Conservation (phyloP, 2,329 filamentous ascomycete species). For the Nemania serpens region DNA sequence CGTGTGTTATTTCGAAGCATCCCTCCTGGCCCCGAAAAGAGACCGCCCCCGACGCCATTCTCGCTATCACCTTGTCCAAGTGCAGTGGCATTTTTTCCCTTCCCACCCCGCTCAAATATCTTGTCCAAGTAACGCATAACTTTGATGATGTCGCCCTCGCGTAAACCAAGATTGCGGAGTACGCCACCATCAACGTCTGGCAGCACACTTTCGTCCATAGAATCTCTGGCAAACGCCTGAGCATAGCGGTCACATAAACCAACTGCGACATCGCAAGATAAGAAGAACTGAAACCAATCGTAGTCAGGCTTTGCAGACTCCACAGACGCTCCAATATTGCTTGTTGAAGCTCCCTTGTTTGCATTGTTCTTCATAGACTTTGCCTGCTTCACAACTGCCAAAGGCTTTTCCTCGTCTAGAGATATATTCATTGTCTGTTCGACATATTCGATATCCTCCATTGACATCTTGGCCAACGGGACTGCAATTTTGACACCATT, state of each 20-base stretch:
- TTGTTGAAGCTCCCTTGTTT: conserved; percentile 37
- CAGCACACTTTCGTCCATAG: conserved; percentile 92
- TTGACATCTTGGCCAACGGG: conserved; percentile 92
- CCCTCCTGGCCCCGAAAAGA: conserved; percentile 94
- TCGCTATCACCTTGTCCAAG: conserved; percentile 54
- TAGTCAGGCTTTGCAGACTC: conserved; percentile 73
- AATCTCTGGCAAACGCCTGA: conserved; percentile 85
- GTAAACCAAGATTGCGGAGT: conserved; percentile 85
- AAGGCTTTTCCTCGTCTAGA: conserved; percentile 90
- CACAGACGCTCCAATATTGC: conserved; percentile 64
- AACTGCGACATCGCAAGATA: conserved; percentile 87
- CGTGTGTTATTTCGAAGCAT: conserved; percentile 91
- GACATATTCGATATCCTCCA: conserved; percentile 93
- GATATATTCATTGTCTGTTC: conserved; percentile 86
- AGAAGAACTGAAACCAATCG: conserved; percentile 99
- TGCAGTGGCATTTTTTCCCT: conserved; percentile 49
- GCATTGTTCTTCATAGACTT: conserved; percentile 43
- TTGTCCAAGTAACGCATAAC: conserved; percentile 88
- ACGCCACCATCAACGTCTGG: conserved; percentile 85
- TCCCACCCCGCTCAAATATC: conserved; percentile 72
- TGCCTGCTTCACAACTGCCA: conserved; percentile 77
- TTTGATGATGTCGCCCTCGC: conserved; percentile 94
- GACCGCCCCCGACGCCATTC: conserved; percentile 61
- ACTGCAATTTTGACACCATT: conserved; percentile 99
- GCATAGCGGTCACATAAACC: conserved; percentile 94